phyloP scores from a whole-genome alignment of 129 eudicot genomes.

The Flaveria ramosissima region DNA sequence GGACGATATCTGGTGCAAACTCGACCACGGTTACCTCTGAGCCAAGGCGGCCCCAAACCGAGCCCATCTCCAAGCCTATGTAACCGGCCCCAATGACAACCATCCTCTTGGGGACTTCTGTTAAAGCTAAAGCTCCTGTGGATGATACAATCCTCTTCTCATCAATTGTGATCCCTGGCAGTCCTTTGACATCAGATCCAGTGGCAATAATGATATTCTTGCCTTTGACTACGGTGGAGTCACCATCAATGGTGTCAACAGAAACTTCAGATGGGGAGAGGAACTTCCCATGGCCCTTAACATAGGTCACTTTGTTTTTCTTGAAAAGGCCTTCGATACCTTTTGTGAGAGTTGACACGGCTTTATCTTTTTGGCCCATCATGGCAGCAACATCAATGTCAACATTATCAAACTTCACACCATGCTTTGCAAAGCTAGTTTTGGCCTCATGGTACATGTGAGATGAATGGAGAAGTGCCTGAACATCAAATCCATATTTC shows the following conservation, averaged over 20 bases:
- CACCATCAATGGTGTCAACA: slow-evolving; percentile 19
- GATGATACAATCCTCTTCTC: slow-evolving; percentile 20
- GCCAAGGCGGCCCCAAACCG: slow-evolving; percentile 12
- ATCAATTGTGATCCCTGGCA: slow-evolving; percentile 10
- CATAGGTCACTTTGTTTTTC: slow-evolving; percentile 20
- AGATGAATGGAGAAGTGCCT: slow-evolving; percentile 16
- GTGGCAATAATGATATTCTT: slow-evolving; percentile 16
- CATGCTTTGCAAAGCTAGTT: slow-evolving; percentile 14
- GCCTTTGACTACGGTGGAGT: slow-evolving; percentile 8
- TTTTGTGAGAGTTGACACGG: slow-evolving; percentile 16
- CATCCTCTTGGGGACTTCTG: slow-evolving; percentile 10
- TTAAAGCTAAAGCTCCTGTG: slow-evolving; percentile 13
- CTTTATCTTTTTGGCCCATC: slow-evolving; percentile 18
- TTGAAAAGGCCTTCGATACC: slow-evolving; percentile 20
- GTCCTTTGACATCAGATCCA: slow-evolving; percentile 16
- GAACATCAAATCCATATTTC: slow-evolving; percentile 1
- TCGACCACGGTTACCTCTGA: slow-evolving; percentile 15
- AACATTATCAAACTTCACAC: slow-evolving; percentile 12
- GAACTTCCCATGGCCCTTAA: slow-evolving; percentile 16
- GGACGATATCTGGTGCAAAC: slow-evolving; percentile 20
- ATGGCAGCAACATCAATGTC: slow-evolving; percentile 9
- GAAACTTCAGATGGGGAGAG: slow-evolving; percentile 9
- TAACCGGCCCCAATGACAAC: slow-evolving; percentile 16
- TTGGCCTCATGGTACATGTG: slow-evolving; percentile 22
- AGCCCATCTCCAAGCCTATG: slow-evolving; percentile 22